Evolutionary conservation across 352 stramenopile species (phyloP), one percentile per base, ranked within the genome.

Genomic region (Globisporangium paroecandrum): DNA sequence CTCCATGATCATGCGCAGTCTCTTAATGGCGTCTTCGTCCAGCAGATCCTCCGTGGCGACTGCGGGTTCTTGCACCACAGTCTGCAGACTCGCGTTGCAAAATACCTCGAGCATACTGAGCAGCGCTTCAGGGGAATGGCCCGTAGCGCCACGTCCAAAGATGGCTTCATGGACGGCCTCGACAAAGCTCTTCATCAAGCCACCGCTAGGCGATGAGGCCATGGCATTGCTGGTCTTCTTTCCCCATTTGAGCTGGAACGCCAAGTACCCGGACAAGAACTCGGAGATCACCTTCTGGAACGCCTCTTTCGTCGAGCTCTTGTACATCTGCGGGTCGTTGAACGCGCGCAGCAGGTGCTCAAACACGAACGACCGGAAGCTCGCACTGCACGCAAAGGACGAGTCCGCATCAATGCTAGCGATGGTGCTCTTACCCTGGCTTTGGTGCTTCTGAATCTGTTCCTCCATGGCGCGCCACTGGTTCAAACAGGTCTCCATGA

Each of bases 281-380:
- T 68, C 56, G 8, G 65, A 64, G 13, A 84, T 55, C 8, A 75
- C 56, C 43, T 62, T 18, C 60, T 86, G 77, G 60, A 89, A 81
- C 51, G 71, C 54, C 51, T 69, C 29, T 68, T 77, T 71, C 69
- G 72, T n/a, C 69, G 57, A 80, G 46, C 76, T 87, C 69, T 91
- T 93, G 77, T 88, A 94, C 56, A 95, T 78, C 41, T 91, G 68
- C 15, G 83, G 84, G 47, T 94, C 84, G 62, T 94, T 95, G 22
- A 72, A 77, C 3, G 79, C 69, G 20, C 71, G 78, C 34, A 95
- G 61, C 32, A 95, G 60, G 10, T 75, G 65, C 12, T 70, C 56
- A 10, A 91, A 76, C 22, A 92, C 70, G 66, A 95, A 94, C 8
- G 47, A 47, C 25, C 77, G 72, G 59, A 92, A 94, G 55, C 72